Evolutionary conservation across 805 yeast genomes (phyloP).

Genomic region (Zygosaccharomyces pseudorouxii): DNA sequence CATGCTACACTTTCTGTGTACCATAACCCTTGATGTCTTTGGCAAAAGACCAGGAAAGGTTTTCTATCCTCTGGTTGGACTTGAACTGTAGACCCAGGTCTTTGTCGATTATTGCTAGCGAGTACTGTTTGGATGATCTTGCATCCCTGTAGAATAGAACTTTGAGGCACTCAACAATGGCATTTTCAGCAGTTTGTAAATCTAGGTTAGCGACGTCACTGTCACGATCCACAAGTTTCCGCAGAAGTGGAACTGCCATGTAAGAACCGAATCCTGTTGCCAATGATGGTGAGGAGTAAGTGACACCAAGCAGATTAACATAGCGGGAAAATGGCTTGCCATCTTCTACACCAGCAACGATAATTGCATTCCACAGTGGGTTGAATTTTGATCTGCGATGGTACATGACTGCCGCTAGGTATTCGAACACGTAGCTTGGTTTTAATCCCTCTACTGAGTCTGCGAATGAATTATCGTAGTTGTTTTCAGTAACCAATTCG

Average conservation of each 20-base stretch:
- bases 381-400: constrained; percentile 87
- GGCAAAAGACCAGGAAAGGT: constrained; percentile 89
- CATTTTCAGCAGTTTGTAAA: constrained; percentile 69
- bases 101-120: constrained; percentile 69
- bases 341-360: constrained; percentile 85
- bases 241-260: constrained; percentile 85
- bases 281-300: constrained; percentile 79
- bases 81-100: constrained; percentile 60
- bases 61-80: constrained; percentile 60
- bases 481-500: constrained; percentile 71
- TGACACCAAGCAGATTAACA: constrained; percentile 87
- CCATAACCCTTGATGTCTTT: constrained; percentile 88
- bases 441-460: constrained; percentile 56
- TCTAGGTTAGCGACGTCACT: constrained; percentile 64
- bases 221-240: constrained; percentile 77
- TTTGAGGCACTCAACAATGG: constrained; percentile 85
- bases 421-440: constrained; percentile 87
- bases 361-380: constrained; percentile 91
- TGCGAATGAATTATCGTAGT: constrained; percentile 55
- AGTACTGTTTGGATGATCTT: constrained; percentile 80
- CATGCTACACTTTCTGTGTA: constrained; percentile 46
- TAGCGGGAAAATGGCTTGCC: constrained; percentile 71
- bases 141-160: constrained; percentile 96
- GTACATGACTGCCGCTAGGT: constrained; percentile 78
- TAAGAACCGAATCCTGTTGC: constrained; percentile 98